Base-by-base conservation (phyloP, 176 grass and related monocot species). In the Elaeis guineensis region DNA sequence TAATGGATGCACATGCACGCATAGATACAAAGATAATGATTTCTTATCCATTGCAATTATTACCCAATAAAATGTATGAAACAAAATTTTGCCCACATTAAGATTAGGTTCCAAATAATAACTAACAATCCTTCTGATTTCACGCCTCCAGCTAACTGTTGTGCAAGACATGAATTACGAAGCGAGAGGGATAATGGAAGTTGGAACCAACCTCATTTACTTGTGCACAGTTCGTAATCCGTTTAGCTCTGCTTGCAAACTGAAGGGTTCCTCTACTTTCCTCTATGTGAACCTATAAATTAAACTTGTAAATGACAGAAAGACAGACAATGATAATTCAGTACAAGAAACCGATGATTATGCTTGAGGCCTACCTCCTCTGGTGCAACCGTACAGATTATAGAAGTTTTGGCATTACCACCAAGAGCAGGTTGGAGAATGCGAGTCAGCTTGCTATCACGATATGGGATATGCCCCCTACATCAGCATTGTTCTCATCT, bases 401-500 rank as follows among this genome's bases (percentile, higher is more conserved):
- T 92, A 59, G 84, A 92, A 51, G 93, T 92, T 56, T 98, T 98
- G 50, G 93, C 88, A 50, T 98, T 98, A 68, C 93, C 93, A 78
- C 93, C 93, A 83, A 98, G 93, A 60, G 93, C 87, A 70, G 84
- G 61, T 80, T 98, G 78, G 16, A 92, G 88, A 73, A 98, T 98
- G 30, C 81, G 87, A 52, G 93, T 98, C 61, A 92, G 66, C 50
- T 98, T 98, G 83, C 93, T 98, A 65, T 98, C 93, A 56, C 93
- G 93, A 57, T 98, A 98, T 28, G 93, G 93, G 64, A 98, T 98
- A 66, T 98, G 93, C 25, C 93, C 87, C 73, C 93, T 98, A 65
- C 72, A 86, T 61, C 58, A 80, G 62, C 70, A 80, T 28, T 44
- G 71, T 12, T 16, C 52, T 49, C 58, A 60, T 20, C 22, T 67